Base-by-base conservation (phyloP, 106 monocot species). In the Chionographis japonica region DNA sequence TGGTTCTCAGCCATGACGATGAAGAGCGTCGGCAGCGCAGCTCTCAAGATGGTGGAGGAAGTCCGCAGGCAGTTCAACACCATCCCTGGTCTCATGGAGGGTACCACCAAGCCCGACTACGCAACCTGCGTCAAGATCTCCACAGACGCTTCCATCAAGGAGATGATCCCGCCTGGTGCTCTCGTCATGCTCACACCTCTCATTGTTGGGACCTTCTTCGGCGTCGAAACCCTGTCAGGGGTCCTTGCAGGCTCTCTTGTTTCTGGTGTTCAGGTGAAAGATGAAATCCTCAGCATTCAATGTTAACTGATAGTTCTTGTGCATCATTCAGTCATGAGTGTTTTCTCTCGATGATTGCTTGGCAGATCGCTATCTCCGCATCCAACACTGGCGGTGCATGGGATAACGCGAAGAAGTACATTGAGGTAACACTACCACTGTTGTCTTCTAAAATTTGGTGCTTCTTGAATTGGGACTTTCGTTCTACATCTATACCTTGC, bases 1-100 rank as follows among this genome's bases (percentile, higher is more conserved):
- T 87, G 87, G 87, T 87, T 87, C 71, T 87, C 87, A 0, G 87
- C 87, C 62, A 83, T 87, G 87, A 87, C 87, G 40, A 87, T 87
- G 87, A 83, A 83, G 77, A 83, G 83, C 55, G 83, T 87, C 12
- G 87, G 87, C 36, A 87, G 77, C 49, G 87, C 87, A 46, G 87
- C 87, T 50, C 65, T 87, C 35, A 87, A 83, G 76, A 87, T 87
- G 87, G 87, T 87, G 18, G 87, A 87, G 74, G 83, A 87, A 68
- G 87, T 87, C 50, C 76, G 83, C 15, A 61, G 87, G 74, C 83
- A 87, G 62, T 87, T 87, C 80, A 74, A 87, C 83, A 83, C 82
- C 60, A 83, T 87, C n/a, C 83, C 83, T 8, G 87, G 83, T 3
- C 70, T 87, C 53, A 83, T 87, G 73, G 87, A 83, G 27, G 83